Evolutionary conservation across 495 filamentous ascomycete species (phyloP).

Genomic region (Neurospora sp.): DNA sequence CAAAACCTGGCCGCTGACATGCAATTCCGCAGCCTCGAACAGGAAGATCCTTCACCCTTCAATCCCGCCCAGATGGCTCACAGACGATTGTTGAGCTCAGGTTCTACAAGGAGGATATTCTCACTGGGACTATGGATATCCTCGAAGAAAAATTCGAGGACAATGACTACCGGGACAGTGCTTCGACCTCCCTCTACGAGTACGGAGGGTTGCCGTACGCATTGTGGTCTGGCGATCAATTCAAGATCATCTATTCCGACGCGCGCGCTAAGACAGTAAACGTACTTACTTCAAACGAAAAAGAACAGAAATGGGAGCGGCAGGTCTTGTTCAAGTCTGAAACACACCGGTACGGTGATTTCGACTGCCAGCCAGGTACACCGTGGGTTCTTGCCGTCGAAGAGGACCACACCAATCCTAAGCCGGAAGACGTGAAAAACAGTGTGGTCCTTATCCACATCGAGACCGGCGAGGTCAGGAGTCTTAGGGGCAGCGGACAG

Average conservation of each 20-base stretch:
- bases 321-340: constrained; percentile 16
- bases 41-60: constrained; percentile 31
- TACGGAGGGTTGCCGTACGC: constrained; percentile 31
- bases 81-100: constrained; percentile 29
- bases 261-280: constrained; percentile 26
- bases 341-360: constrained; percentile 29
- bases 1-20: neutral
- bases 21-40: constrained; percentile 9
- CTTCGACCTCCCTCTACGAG: constrained; percentile 33
- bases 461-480: constrained; percentile 8
- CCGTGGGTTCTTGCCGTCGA: constrained; percentile 33
- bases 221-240: constrained; percentile 18
- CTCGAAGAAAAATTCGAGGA: constrained; percentile 6
- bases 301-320: constrained; percentile 6
- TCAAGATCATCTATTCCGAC: constrained; percentile 33
- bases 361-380: constrained; percentile 25
- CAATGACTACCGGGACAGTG: constrained; percentile 10
- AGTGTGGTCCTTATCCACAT: constrained; percentile 27
- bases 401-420: constrained; percentile 30
- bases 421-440: constrained; percentile 22
- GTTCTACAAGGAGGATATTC: too few species aligned
- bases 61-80: constrained; percentile 12
- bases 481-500: constrained; percentile 16
- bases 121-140: constrained; percentile 18
- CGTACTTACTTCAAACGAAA: constrained; percentile 19